Base-by-base conservation (phyloP, 371 early-diverging fungal species). In the Dentiscutata heterogama region DNA sequence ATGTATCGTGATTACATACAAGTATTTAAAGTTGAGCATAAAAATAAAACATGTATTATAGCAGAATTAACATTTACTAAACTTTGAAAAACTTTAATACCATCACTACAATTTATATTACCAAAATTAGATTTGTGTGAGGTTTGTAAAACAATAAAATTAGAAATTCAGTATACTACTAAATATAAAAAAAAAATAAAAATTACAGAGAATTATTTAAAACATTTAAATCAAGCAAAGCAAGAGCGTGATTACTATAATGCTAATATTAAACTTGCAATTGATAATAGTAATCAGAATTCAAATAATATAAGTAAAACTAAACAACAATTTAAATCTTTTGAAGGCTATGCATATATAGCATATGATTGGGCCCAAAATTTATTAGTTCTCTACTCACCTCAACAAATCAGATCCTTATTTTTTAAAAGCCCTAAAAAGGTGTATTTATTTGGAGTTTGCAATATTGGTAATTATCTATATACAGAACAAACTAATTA, bases 341-440 rank as follows among this genome's bases (percentile, higher is more conserved):
- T 71, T 71, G 29, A 29, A 25, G 31, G 64, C 25, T 27, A 3
- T 53, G 22, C 25, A n/a, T 61, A 76, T 76, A 60, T 76, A 60
- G 13, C 20, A 31, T 31, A 31, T 31, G 35, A 31, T 31, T 31
- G 3, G 35, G 1, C 35, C 35, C 35, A 31, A 31, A 76, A 42
- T 61, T 39, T 77, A 42, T 20, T 13, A 63, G 22, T 35, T 61
- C 63, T 61, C 20, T 76, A 60, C 31, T 76, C 76, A 39, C 76
- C 46, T 31, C 63, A 63, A 60, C 61, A 77, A 61, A 20, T 63
- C 4, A 61, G 77, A 20, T 22, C 61, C 5, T 16, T 77, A 29
- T 77, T 22, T 63, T 77, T 77, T 77, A 77, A 77, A 63, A 31
- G 35, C 35, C 35, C 35, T 31, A 31, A 3, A 31, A 31, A 31